phyloP scores from a whole-genome alignment of 2,329 filamentous ascomycete genomes.

The Microdochium trichocladiopsis region DNA sequence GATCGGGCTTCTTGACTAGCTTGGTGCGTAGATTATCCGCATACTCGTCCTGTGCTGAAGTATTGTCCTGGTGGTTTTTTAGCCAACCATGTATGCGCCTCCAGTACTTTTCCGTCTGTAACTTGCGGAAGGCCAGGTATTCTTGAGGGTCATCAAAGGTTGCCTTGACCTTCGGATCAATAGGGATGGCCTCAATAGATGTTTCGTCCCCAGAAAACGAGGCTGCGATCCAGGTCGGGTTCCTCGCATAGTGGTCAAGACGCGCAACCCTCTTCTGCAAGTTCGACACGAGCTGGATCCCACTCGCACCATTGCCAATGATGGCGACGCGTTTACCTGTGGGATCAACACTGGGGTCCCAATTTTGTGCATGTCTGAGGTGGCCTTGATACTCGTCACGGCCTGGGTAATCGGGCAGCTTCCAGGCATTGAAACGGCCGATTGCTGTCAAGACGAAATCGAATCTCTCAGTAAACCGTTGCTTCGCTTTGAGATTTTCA shows the following conservation, averaged over 20 bases:
- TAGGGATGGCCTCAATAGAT: slow-evolving; percentile 47
- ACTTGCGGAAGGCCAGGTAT: slow-evolving; percentile 54
- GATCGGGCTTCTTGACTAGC: slow-evolving; percentile 44
- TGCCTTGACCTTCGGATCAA: slow-evolving; percentile 43
- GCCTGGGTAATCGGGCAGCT: slow-evolving; percentile 53
- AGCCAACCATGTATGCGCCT: slow-evolving; percentile 47
- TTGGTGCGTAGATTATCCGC: slow-evolving; percentile 45
- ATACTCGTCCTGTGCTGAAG: slow-evolving; percentile 37
- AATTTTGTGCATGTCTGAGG: slow-evolving; percentile 54
- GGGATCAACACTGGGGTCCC: slow-evolving; percentile 44
- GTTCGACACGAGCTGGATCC: slow-evolving; percentile 49
- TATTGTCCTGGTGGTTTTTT: slow-evolving; percentile 42
- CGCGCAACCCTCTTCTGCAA: slow-evolving; percentile 39
- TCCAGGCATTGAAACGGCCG: slow-evolving; percentile 61
- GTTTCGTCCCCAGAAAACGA: slow-evolving; percentile 51
- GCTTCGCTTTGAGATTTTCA: slow-evolving; percentile 26
- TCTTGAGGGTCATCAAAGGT: slow-evolving; percentile 51
- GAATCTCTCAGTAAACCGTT: slow-evolving; percentile 35
- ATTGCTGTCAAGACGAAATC: slow-evolving; percentile 59
- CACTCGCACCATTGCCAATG: slow-evolving; percentile 57
- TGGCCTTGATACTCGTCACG: slow-evolving; percentile 45
- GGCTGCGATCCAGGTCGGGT: slow-evolving; percentile 60
- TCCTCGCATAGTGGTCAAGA: slow-evolving; percentile 59
- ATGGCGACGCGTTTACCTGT: slow-evolving; percentile 45
- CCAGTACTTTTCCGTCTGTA: slow-evolving; percentile 56